Evolutionary conservation across 2,329 filamentous ascomycete species (phyloP), one percentile per base, ranked within the genome.

Genomic region (Colletotrichum cereale): DNA sequence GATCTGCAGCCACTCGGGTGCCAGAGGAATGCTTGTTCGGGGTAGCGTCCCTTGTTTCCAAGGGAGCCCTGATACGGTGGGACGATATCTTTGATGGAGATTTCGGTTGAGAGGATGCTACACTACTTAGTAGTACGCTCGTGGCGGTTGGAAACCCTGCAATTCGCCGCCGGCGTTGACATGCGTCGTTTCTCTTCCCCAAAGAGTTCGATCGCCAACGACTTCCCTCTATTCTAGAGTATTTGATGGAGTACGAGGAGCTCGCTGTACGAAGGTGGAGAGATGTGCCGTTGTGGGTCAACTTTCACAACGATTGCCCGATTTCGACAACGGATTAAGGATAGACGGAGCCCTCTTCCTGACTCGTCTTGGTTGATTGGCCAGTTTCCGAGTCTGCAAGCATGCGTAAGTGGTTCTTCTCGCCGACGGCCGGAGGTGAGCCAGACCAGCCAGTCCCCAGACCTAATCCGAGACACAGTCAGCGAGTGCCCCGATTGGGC

Each of bases 1-100:
- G 61, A 64, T 66, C 70, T 66, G 56, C 67, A 61, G 62, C 66
- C 62, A 61, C 24, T 62, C 61, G 47, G 50, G 40, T 53, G 24
- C 34, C n/a, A 53, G 61, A 40, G 36, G 24, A 26, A 57, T 56
- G 62, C 70, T 72, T 71, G 16, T 62, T 66, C 55, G 44, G 44
- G 60, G 50, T 66, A 47, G 48, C 36, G 56, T 56, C 11, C 44
- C 8, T 47, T 47, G 5, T 47, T 47, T 12, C 21, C 26, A 48
- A 42, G n/a, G 55, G 52, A 47, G 34, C 47, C 38, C 24, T 56
- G 50, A 56, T 44, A 61, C 26, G 29, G 55, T 12, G 34, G 40
- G 21, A 48, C 55, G 14, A n/a, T 31, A 53, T 53, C 47, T 63
- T 42, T 42, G 47, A 44, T 40, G 36, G 31, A 38, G 18, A n/a